These are phyloP conservation scores for Suhomyces ambrosiae DNA, from an alignment of 1,139 yeast species.

Conservation along the genomic window DNA sequence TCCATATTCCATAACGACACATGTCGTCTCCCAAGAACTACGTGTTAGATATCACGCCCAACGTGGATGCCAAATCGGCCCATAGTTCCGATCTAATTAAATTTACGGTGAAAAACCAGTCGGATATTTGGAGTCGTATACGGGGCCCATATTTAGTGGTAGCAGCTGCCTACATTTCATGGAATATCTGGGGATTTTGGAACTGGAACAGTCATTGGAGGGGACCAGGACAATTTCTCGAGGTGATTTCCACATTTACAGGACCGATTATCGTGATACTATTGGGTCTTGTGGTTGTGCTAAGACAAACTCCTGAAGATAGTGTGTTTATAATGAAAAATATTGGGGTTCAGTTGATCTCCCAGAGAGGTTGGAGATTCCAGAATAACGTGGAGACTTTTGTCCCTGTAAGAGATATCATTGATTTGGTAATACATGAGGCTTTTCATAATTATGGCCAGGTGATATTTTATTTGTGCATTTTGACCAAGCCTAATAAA, in stretches of 20 bases:
- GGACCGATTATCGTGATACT: slow-evolving; percentile 11
- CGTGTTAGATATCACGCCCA: slow-evolving; percentile 31
- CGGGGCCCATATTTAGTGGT: slow-evolving; percentile 3
- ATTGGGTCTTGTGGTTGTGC: slow-evolving; percentile 13
- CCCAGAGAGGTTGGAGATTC: slow-evolving; percentile 33
- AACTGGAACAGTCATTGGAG: neutral
- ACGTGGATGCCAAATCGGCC: slow-evolving; percentile 10
- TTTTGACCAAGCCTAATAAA: slow-evolving; percentile 43
- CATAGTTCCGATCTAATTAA: slow-evolving; percentile 20
- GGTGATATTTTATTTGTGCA: slow-evolving; percentile 61
- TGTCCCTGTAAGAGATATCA: slow-evolving; percentile 54
- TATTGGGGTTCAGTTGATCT: slow-evolving; percentile 38
- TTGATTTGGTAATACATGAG: slow-evolving; percentile 67
- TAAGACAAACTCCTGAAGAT: slow-evolving; percentile 35
- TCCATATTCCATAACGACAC: neutral
- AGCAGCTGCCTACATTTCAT: slow-evolving; percentile 2
- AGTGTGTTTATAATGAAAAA: slow-evolving; percentile 39
- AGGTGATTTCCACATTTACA: neutral
- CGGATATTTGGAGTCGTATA: neutral
- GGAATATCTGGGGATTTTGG: neutral
- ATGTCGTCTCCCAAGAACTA: slow-evolving; percentile 40
- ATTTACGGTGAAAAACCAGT: slow-evolving; percentile 21
- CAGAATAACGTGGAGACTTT: slow-evolving; percentile 30
- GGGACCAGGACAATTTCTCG: neutral
- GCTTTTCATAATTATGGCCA: slow-evolving; percentile 64